Percentiles rank a stretch among this genome's conserved stretches.
Evolutionary conservation across 2,329 filamentous ascomycete genomes (phyloP).

Genomic region (Epichloe brachyelytri): DNA sequence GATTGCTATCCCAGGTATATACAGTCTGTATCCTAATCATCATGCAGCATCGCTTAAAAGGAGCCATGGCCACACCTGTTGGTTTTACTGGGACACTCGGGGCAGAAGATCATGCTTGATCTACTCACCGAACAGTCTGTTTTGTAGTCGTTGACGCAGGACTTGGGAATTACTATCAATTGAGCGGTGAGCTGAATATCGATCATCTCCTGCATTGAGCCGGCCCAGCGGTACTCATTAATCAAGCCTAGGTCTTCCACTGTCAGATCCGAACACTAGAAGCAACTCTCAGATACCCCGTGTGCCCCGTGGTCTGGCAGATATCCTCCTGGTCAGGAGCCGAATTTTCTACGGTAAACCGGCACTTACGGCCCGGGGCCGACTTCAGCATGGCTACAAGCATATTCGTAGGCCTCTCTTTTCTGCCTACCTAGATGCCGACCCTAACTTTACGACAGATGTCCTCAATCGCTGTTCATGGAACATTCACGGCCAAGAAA

Average conservation of each 20-base stretch:
- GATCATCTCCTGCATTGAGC: not conserved
- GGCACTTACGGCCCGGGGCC: constrained; percentile 52
- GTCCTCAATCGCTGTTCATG: constrained; percentile 58
- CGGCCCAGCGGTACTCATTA: not conserved
- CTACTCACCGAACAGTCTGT: constrained; percentile 67
- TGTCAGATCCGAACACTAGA: constrained; percentile 30
- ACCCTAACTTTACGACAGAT: constrained; percentile 38
- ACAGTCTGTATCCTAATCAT: constrained; percentile 51
- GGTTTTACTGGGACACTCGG: constrained; percentile 57
- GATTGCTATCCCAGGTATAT: constrained; percentile 51
- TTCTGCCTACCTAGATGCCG: too few relatives aligned
- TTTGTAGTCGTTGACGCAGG: constrained; percentile 45
- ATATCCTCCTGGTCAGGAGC: constrained; percentile 65
- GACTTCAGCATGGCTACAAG: constrained; percentile 60
- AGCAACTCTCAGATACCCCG: not conserved
- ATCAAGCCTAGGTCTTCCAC: constrained; percentile 28
- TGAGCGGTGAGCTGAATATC: constrained; percentile 50
- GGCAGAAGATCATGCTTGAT: constrained; percentile 65
- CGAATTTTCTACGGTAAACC: constrained; percentile 79
- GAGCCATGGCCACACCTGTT: constrained; percentile 66
- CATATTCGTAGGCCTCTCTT: constrained; percentile 57
- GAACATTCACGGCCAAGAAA: not conserved
- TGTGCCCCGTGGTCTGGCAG: constrained; percentile 29
- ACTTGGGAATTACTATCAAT: constrained; percentile 58
- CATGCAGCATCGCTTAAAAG: constrained; percentile 56